Evolutionary conservation across 139 green algal species (phyloP), one percentile per base, ranked within the genome.

Genomic region (Closterium sp.): DNA sequence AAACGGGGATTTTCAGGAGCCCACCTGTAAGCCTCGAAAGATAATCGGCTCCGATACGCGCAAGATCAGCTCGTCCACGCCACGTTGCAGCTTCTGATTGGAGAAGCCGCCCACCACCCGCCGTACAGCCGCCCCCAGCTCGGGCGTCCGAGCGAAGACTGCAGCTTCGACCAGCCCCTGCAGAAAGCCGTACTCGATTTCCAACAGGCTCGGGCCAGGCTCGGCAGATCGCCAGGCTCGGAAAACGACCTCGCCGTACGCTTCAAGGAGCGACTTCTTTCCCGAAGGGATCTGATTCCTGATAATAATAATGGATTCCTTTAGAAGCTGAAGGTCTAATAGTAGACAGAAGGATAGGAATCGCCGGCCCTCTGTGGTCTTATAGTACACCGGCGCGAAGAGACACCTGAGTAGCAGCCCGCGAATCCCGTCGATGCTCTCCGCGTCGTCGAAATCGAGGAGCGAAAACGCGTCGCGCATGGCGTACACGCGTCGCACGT

Each of bases 11-110:
- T 83, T 16, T 16, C 33, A 88, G 33, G 9, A 33, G n/a, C 84
- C 8, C 32, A 91, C 89, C 89, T 91, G 91, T 76, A 97, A 92
- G 0, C 93, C 94, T 0, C 93, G 86, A 86, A 97, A 97, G 31
- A 98, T 92, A 91, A 98, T 95, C 0, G 97, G 97, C 92, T 96
- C 93, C 87, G 97, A 98, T 55, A 98, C 93, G n/a, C 96, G 94
- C 91, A 96, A 89, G 86, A 98, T 95, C 94, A 97, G 90, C 31
- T 93, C 92, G 85, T 97, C 96, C 25, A 97, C 93, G 34, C 92
- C 94, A 81, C 33, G 21, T 34, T 85, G 38, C 21, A 91, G 66
- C 93, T 96, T 97, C 36, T 97, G 91, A 33, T 28, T 84, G 64
- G 97, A 95, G n/a, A 98, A 89, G 2, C 92, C 95, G 19, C 91